Evolutionary conservation across 208 protist genomes (phyloP).

Genomic region (Blastocrithidia nonstop): DNA sequence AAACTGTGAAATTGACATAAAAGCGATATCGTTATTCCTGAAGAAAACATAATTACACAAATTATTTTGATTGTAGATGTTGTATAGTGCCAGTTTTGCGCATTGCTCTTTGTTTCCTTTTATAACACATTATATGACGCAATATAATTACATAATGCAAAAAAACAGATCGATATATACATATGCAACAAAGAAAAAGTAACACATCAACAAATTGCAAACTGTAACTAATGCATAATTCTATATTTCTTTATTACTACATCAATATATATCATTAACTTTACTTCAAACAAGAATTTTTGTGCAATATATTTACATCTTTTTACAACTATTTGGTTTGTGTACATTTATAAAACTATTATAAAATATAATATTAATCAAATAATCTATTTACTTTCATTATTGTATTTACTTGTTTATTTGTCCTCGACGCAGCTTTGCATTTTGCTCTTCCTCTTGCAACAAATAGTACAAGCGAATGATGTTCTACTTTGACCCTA

Average conservation of each 20-base stretch:
- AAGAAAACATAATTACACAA: too few relatives aligned
- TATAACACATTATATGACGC: too few relatives aligned
- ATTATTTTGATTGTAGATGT: too few relatives aligned
- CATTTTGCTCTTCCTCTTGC: slow-evolving; percentile 45
- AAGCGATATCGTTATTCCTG: too few relatives aligned
- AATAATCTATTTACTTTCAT: background rate
- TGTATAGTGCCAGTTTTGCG: too few relatives aligned
- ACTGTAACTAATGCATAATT: too few relatives aligned
- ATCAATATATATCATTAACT: background rate
- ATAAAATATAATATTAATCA: background rate
- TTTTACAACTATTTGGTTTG: background rate
- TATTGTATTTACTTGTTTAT: slow-evolving; percentile 5
- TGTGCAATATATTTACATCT: background rate
- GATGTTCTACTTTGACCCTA: slow-evolving; percentile 69
- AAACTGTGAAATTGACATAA: too few relatives aligned
- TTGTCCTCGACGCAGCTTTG: slow-evolving; percentile 17
- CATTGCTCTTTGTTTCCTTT: too few relatives aligned
- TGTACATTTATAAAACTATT: background rate
- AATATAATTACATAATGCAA: too few relatives aligned
- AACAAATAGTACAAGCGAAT: slow-evolving; percentile 58
- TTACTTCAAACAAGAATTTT: background rate
- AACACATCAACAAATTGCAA: too few relatives aligned
- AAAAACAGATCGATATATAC: too few relatives aligned
- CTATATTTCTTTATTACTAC: background rate
- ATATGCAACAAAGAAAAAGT: too few relatives aligned